Evolutionary conservation across 75 land plant species (phyloP), one percentile per base, ranked within the genome.

Genomic region (Pinus albicaulis): DNA sequence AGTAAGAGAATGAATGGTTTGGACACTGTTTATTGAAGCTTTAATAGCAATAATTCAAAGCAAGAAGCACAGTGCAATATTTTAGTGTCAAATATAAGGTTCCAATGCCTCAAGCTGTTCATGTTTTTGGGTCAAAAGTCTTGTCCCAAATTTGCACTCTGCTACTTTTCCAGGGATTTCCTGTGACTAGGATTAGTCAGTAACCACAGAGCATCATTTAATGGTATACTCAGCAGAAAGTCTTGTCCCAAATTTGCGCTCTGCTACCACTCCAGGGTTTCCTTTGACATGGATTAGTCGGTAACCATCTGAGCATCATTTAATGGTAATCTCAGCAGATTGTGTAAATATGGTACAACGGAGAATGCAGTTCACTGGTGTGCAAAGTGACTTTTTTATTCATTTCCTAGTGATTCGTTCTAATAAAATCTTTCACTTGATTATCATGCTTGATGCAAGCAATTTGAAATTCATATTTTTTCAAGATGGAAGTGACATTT

Each of bases 1-100:
- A 80, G 89, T 91, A 5, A 89, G 84, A 74, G 25, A 61, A 60
- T 89, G 80, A 76, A 14, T 48, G 23, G 23, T 52, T 20, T 64
- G 68, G 41, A 41, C 41, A 34, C 68, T 16, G n/a, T 31, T 2
- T 26, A 63, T 16, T 36, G 7, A 36, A 36, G 24, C 38, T 68
- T 41, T 44, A 20, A 8, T 38, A 41, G 14, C n/a, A 44, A 68
- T 36, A 41, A 20, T 41, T 41, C 22, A 68, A 68, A 41, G 53
- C 48, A 64, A 11, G 23, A 41, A 41, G 48, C 4, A 68, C 52
- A 68, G 71, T 10, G n/a, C 20, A 68, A 68, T n/a, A 68, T 68
- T 38, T 41, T 36, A 64, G 71, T 34, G 23, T 38, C 23, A 4
- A 10, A 13, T 19, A 48, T 48, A 48, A 68, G 8, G 71, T 41